Conservation (phyloP, 2,329 filamentous ascomycete species). For the Fusarium subtropicale region DNA sequence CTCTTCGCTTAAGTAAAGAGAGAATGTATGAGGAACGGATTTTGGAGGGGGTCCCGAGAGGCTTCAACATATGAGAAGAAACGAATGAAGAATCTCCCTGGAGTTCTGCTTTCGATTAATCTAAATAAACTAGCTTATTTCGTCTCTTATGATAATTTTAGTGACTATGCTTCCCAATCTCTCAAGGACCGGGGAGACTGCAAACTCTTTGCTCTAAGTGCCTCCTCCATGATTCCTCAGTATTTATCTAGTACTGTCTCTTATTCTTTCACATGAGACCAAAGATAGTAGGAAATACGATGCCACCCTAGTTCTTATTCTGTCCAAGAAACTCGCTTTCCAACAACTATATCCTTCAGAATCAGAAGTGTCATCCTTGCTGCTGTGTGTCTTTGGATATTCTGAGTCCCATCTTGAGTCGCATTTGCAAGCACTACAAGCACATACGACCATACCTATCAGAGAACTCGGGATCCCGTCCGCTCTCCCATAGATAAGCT, state of each 20-base stretch:
- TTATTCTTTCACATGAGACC: neutral
- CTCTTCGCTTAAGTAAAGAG: neutral
- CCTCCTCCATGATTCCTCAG: too few species aligned
- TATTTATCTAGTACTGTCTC: too few species aligned
- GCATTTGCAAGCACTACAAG: rapidly evolving
- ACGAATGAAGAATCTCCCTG: too few species aligned
- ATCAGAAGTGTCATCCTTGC: neutral
- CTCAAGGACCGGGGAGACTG: too few species aligned
- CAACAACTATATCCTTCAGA: neutral
- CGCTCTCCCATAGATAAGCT: slow-evolving; percentile 3
- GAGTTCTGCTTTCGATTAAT: too few species aligned
- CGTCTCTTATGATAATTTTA: too few species aligned
- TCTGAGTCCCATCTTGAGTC: rapidly evolving
- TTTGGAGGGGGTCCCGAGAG: too few species aligned
- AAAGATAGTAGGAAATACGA: neutral
- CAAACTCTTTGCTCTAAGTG: too few species aligned
- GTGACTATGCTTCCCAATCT: too few species aligned
- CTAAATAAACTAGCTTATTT: too few species aligned
- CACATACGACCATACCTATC: slow-evolving; percentile 4
- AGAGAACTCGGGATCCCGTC: slow-evolving; percentile 3
- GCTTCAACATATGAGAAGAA: too few species aligned
- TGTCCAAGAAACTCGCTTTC: neutral
- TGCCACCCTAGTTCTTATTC: neutral
- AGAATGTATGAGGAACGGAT: too few species aligned
- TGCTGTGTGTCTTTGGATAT: slow-evolving; percentile 17